Evolutionary conservation across 176 grass and related monocot genomes (phyloP).

Genomic region (Oryza punctata): DNA sequence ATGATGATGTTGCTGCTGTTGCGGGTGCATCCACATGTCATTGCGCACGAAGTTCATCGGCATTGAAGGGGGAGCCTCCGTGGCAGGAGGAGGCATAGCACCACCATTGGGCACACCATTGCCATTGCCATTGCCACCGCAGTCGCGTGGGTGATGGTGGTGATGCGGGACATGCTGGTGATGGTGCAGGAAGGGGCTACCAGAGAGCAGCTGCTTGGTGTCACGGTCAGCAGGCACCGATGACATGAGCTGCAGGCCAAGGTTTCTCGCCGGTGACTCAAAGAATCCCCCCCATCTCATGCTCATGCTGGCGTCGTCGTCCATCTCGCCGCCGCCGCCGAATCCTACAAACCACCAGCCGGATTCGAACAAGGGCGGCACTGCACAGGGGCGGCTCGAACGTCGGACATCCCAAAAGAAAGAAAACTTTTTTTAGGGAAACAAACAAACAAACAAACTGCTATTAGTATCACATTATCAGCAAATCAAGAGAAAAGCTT

Average conservation of each 20-base stretch:
- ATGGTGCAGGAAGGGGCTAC: constrained; percentile 20
- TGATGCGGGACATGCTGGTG: not conserved
- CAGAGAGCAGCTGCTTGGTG: constrained; percentile 43
- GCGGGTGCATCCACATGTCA: constrained; percentile 29
- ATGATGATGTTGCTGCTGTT: not conserved
- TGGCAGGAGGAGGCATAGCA: not conserved
- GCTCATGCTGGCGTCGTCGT: constrained; percentile 59
- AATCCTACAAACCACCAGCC: not conserved
- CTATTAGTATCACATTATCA: too few relatives aligned
- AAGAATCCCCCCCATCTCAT: constrained; percentile 55
- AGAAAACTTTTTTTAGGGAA: too few relatives aligned
- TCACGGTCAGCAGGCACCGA: constrained; percentile 49
- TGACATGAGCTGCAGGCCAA: constrained; percentile 63
- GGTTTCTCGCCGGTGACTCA: constrained; percentile 42
- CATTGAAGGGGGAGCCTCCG: constrained; percentile 1
- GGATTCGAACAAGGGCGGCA: constrained; percentile 5
- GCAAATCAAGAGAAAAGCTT: too few relatives aligned
- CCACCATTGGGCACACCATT: not conserved
- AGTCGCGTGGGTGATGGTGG: not conserved
- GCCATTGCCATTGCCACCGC: not conserved
- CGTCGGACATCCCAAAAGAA: too few relatives aligned
- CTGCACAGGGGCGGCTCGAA: too few relatives aligned
- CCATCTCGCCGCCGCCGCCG: constrained; percentile 37
- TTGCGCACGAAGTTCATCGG: constrained; percentile 28
- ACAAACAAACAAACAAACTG: too few relatives aligned